A percentile compares a stretch with the other conserved stretches of the same genome.
Conservation (phyloP, 768 basidiomycete species). For the Auricularia cornea region DNA sequence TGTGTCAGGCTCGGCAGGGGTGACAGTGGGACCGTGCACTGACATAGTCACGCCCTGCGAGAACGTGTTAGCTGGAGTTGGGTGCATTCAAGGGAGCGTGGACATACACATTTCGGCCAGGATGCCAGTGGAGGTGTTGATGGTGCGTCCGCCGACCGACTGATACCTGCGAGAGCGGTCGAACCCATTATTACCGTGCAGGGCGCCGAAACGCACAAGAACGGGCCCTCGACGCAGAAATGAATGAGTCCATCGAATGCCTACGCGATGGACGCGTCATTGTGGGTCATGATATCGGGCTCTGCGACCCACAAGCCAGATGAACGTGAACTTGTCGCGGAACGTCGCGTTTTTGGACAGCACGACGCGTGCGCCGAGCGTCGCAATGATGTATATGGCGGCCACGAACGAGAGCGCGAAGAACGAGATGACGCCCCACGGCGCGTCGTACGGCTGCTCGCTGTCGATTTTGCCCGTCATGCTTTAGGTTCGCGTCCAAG, state of each 20-base stretch:
- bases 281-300: too few relatives aligned
- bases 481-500: too few relatives aligned
- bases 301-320: neutral
- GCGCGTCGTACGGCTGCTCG: neutral
- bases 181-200: neutral
- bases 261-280: too few relatives aligned
- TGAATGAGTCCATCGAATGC: constrained; percentile 77
- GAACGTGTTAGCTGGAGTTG: too few relatives aligned
- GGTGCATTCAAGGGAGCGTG: constrained; percentile 1
- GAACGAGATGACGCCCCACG: neutral
- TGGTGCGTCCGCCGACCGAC: constrained; percentile 64
- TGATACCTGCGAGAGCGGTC: constrained; percentile 32
- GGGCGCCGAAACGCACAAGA: constrained; percentile 29
- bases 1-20: neutral
- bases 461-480: too few relatives aligned
- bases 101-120: constrained; percentile 69
- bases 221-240: constrained; percentile 71
- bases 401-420: neutral
- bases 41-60: neutral
- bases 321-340: neutral
- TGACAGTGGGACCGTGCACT: neutral
- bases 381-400: neutral
- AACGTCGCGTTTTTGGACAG: neutral
- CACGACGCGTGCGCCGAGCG: neutral
- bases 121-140: constrained; percentile 59